A percentile compares a stretch with the other conserved stretches of the same genome.
These are phyloP conservation scores for Paecilomyces fulvus DNA, from an alignment of 2,329 filamentous ascomycete genomes.

Conservation along the genomic window DNA sequence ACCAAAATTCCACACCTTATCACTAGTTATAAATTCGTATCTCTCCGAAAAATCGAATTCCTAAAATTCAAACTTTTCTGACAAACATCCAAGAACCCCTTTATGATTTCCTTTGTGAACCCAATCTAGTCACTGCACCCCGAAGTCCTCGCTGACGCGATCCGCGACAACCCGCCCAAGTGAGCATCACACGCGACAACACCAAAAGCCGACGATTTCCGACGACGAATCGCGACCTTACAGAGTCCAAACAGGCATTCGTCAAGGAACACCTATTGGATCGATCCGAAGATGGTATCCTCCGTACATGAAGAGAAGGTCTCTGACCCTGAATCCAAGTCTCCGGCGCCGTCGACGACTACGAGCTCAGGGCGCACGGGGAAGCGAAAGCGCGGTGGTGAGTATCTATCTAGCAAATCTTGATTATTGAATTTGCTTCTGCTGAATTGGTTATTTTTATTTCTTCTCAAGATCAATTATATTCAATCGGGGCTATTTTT, in stretches of 20 bases:
- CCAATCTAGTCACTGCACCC: neutral
- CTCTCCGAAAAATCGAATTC: too few species aligned
- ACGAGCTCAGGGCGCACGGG: neutral
- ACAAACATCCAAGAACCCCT: too few species aligned
- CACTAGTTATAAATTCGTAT: too few species aligned
- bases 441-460: too few species aligned
- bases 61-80: too few species aligned
- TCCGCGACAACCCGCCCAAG: neutral
- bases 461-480: too few species aligned
- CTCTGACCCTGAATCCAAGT: neutral
- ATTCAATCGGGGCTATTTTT: too few species aligned
- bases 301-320: neutral
- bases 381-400: neutral
- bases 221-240: neutral
- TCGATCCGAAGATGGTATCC: neutral
- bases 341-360: neutral
- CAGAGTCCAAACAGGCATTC: neutral
- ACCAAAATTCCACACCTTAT: too few species aligned
- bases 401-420: too few species aligned
- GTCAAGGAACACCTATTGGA: neutral
- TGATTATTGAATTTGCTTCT: too few species aligned
- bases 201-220: neutral
- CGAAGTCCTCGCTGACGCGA: neutral
- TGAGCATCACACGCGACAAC: neutral
- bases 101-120: too few species aligned